These are phyloP conservation scores for Magnusiomyces tetraspermus DNA, from an alignment of 1,139 yeast genomes.

Conservation along the genomic window DNA sequence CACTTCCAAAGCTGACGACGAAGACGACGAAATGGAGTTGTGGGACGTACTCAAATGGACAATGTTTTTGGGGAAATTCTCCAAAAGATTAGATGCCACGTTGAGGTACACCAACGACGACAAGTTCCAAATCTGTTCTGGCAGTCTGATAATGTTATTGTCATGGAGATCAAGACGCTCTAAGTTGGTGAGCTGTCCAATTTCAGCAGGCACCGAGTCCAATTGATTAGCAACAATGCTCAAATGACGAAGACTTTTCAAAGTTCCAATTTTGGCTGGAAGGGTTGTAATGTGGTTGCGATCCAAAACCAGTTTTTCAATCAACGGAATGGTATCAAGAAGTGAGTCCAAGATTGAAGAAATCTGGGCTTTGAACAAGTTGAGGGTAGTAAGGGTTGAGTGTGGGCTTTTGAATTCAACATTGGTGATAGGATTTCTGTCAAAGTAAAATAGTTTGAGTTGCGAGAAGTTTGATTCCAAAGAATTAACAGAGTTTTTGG, in stretches of 20 bases:
- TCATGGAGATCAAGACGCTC: conserved; percentile 73
- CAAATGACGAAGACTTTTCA: conserved; percentile 52
- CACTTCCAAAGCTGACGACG: too few species aligned
- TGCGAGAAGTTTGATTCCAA: conserved; percentile 43
- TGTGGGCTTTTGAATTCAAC: conserved; percentile 51
- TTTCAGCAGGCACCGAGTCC: conserved; percentile 58
- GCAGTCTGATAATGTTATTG: conserved; percentile 67
- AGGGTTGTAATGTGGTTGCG: conserved; percentile 72
- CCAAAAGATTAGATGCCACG: conserved; percentile 70
- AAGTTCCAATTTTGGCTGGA: conserved; percentile 58
- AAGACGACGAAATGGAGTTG: conserved; percentile 12
- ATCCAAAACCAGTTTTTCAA: conserved; percentile 70
- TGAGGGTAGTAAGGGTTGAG: conserved; percentile 57
- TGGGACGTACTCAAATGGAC: conserved; percentile 1
- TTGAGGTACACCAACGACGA: conserved; percentile 53
- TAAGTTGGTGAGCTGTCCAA: conserved; percentile 52
- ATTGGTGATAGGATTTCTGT: conserved; percentile 75
- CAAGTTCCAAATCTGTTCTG: conserved; percentile 60
- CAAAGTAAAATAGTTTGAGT: conserved; percentile 39
- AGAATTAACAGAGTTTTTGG: conserved; percentile 68
- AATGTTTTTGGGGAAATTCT: conserved; percentile 46
- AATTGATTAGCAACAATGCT: conserved; percentile 71
- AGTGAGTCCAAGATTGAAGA: conserved; percentile 62
- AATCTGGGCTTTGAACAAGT: conserved; percentile 72
- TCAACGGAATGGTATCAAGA: conserved; percentile 49